A percentile compares a stretch with the other conserved stretches of the same genome.
phyloP scores from a whole-genome alignment of 345 rosid genomes.

The Jatropha curcas region DNA sequence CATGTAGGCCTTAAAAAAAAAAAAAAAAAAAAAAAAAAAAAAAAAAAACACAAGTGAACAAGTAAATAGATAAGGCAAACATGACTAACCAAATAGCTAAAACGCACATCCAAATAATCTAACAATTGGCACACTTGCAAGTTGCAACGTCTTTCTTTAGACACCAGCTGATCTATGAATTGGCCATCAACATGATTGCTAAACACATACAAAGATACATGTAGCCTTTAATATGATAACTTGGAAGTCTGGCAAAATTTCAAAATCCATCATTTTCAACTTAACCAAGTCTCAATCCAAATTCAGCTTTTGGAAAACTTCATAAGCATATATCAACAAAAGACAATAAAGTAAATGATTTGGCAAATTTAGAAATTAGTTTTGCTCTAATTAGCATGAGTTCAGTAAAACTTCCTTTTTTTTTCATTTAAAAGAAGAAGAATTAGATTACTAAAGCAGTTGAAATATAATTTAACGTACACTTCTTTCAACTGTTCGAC shows the following conservation, averaged over 20 bases:
- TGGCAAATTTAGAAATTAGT: slow-evolving; percentile 1
- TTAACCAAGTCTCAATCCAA: neutral
- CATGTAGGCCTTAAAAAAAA: too few relatives aligned
- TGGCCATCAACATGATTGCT: neutral
- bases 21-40: too few relatives aligned
- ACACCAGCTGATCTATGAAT: neutral
- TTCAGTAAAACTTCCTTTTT: too few relatives aligned
- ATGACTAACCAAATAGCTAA: neutral
- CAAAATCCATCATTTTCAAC: slow-evolving; percentile 1
- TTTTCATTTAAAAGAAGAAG: too few relatives aligned
- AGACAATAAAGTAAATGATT: slow-evolving; percentile 12
- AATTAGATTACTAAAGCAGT: slow-evolving; percentile 10
- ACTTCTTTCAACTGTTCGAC: slow-evolving; percentile 66
- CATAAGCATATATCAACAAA: neutral
- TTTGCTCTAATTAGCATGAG: too few relatives aligned
- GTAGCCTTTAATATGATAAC: neutral
- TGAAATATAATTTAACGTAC: slow-evolving; percentile 48
- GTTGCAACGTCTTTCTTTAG: neutral
- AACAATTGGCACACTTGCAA: neutral
- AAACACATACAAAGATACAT: neutral
- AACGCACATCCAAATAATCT: neutral
- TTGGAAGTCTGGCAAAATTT: slow-evolving; percentile 7
- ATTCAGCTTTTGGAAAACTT: too few relatives aligned
- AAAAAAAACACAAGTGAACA: neutral
- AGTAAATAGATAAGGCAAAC: neutral